Evolutionary conservation across 306 rosid species (phyloP), one percentile per base, ranked within the genome.

Genomic region (Pyrus communis): DNA sequence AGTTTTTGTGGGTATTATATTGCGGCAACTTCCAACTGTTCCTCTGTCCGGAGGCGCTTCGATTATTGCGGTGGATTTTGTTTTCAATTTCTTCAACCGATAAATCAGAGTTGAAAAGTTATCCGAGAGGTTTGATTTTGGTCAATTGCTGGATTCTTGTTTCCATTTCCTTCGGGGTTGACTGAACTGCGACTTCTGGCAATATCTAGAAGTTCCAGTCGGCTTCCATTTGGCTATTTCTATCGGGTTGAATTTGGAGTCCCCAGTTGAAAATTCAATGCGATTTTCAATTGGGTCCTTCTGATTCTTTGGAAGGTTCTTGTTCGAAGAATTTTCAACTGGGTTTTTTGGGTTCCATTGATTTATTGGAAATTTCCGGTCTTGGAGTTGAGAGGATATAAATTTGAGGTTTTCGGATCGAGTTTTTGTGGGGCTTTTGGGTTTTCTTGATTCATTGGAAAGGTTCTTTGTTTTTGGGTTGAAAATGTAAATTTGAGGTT

Each of bases 11-110:
- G 62, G 30, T 45, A 70, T 55, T 43, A 35, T 28, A 67, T 42
- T 54, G 15, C 45, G 38, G 78, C 40, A 76, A 70, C 73, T 38
- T 78, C 43, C 83, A 67, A 67, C 33, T 18, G 30, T 78, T 79
- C 45, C 72, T 40, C 49, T 40, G 51, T 74, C 22, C 55, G 71
- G 14, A 30, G 12, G 45, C 12, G 7, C 51, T 69, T 60, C 77
- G 74, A 10, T 68, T 76, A 42, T 71, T 74, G 74, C 31, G 46
- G 60, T 69, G 31, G 11, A 25, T 11, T 63, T 63, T 30, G 33
- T 42, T 42, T 42, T 42, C 11, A 42, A 42, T 42, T 42, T 42
- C 43, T 40, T 9, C 43, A 40, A 40, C 43, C 9, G 11, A 9
- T 46, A 46, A 46, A 49, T 49, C 54, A 15, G 54, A 49, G 19